Conservation (phyloP, 2,329 filamentous ascomycete species). For the Boeremia lycopersici region DNA sequence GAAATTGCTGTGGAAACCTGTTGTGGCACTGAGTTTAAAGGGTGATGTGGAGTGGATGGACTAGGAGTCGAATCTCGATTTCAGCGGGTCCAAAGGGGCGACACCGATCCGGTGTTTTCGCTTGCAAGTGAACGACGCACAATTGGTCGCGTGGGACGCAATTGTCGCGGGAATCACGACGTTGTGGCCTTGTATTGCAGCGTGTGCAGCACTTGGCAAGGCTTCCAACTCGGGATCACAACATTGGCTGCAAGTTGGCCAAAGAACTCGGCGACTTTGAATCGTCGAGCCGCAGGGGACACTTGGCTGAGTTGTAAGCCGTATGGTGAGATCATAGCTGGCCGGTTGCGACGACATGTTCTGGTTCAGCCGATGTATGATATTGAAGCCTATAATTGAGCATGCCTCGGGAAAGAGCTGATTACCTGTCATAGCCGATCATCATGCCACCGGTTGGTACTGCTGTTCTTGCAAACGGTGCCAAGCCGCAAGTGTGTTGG, state of each 20-base stretch:
- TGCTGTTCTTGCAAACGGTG: conserved; percentile 15
- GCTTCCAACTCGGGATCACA: conserved; percentile 8
- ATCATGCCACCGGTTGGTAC: neutral
- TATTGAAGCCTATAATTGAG: neutral
- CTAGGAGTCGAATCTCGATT: conserved; percentile 12
- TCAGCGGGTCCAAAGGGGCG: conserved; percentile 14
- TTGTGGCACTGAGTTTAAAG: conserved; percentile 11
- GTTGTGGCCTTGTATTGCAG: conserved; percentile 5
- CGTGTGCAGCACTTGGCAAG: conserved; percentile 13
- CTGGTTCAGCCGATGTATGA: neutral
- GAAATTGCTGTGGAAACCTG: conserved; percentile 8
- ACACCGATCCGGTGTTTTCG: conserved; percentile 13
- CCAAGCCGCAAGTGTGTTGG: conserved; percentile 23
- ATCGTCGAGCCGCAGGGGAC: neutral
- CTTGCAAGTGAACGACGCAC: conserved; percentile 15
- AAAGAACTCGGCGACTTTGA: neutral
- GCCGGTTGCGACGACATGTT: neutral
- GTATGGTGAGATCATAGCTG: neutral
- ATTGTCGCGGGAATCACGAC: conserved; percentile 11
- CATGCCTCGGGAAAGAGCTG: neutral
- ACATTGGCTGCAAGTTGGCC: conserved; percentile 15
- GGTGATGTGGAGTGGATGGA: neutral
- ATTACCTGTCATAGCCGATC: conserved; percentile 10
- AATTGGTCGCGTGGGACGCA: conserved; percentile 16
- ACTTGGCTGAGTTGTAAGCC: neutral